Base-by-base conservation (phyloP, 805 yeast species). In the Starmerella geochares region DNA sequence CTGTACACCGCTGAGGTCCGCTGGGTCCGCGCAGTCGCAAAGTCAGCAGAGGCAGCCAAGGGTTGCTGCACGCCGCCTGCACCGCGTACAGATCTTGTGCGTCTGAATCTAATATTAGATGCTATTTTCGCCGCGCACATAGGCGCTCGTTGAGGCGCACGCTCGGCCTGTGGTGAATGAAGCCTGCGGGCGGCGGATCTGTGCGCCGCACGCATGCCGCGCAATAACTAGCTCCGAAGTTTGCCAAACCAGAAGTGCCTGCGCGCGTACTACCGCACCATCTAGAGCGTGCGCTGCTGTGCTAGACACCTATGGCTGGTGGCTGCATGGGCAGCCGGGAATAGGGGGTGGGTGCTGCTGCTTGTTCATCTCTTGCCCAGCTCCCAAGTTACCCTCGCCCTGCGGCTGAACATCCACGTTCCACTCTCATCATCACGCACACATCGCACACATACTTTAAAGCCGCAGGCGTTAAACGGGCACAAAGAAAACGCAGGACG, bases 21-120 rank as follows among this genome's bases (percentile, higher is more conserved):
- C n/a, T n/a, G n/a, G n/a, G n/a, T n/a, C n/a, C n/a, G n/a, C n/a
- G n/a, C n/a, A n/a, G n/a, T n/a, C 25, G 39, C 25, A 36, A 20
- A 7, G 39, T 36, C 39, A 36, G 39, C 39, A 19, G 13, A 6
- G 4, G 37, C 13, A 6, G 37, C 8, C 13, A 21, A 33, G 37
- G 37, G 37, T 33, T 36, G 39, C 23, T 19, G 39, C 25, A 36
- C 39, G 39, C 39, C 39, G 39, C 39, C 39, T 36, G 39, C 39
- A 36, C 25, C 4, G 9, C 24, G 4, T 36, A 19, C 39, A 36
- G 24, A 20, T 19, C 23, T 7, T 5, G 21, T 33, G 37, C 37
- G 37, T 33, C 21, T 4, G 13, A 19, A 16, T 33, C 37, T 33
- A 33, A 33, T 33, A 33, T 33, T 33, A 33, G 37, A 33, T 21